phyloP scores from a whole-genome alignment of 2,329 filamentous ascomycete genomes.

The Alternaria sp. region DNA sequence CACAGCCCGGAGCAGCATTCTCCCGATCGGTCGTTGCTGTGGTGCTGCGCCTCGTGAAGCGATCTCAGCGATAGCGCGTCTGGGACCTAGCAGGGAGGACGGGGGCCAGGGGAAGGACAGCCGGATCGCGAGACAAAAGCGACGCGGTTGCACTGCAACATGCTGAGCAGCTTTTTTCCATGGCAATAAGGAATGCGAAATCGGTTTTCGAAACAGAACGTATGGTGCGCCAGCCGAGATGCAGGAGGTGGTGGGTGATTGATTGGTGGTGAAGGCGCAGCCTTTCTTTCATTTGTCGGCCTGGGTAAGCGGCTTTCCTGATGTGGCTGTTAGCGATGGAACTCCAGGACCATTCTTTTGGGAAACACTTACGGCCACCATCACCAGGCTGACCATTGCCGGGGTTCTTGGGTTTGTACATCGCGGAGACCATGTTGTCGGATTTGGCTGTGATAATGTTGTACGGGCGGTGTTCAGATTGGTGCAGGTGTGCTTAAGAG shows the following conservation, averaged over 20 bases:
- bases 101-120: constrained; percentile 2
- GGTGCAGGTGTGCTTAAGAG: constrained; percentile 20
- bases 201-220: constrained; percentile 22
- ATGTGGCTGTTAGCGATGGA: constrained; percentile 12
- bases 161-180: constrained; percentile 4
- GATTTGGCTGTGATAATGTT: constrained; percentile 5
- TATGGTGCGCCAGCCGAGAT: constrained; percentile 25
- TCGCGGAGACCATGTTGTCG: constrained; percentile 16
- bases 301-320: constrained; percentile 23
- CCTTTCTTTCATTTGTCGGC: constrained; percentile 22
- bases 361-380: constrained; percentile 28
- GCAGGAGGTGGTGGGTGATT: constrained; percentile 6
- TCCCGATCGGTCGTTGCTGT: constrained; percentile 13
- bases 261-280: constrained; percentile 20
- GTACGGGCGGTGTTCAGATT: constrained; percentile 1
- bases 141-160: constrained; percentile 12
- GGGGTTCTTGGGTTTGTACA: constrained; percentile 22
- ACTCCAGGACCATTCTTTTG: not conserved
- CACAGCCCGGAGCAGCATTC: constrained; percentile 38
- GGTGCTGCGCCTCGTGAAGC: constrained; percentile 32
- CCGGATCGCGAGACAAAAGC: constrained; percentile 9
- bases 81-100: not conserved
- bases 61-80: constrained; percentile 13
- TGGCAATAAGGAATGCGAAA: constrained; percentile 7
- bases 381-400: constrained; percentile 17